Percentiles rank a stretch among this genome's conserved stretches.
phyloP scores from a whole-genome alignment of 2,329 filamentous ascomycete genomes.

The Venturia oleaginea region DNA sequence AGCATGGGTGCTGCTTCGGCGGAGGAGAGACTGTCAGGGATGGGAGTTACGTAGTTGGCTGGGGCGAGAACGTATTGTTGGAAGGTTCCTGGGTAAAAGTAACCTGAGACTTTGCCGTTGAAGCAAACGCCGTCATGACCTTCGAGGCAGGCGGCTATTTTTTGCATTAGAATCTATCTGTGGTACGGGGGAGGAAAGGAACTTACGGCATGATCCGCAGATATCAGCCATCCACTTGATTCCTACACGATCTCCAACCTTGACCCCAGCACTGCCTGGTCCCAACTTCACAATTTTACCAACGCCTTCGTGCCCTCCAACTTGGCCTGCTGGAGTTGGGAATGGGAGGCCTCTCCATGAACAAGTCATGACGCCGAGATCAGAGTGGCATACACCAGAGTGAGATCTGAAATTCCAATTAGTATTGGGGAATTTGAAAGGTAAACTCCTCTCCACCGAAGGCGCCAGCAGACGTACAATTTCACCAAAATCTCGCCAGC shows the following conservation, averaged over 20 bases:
- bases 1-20: slow-evolving; percentile 57
- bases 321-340: slow-evolving; percentile 51
- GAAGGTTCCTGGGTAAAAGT: slow-evolving; percentile 63
- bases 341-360: slow-evolving; percentile 47
- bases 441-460: background rate
- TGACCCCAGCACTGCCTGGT: slow-evolving; percentile 47
- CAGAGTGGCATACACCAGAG: slow-evolving; percentile 57
- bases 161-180: background rate
- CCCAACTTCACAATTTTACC: slow-evolving; percentile 58
- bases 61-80: slow-evolving; percentile 58
- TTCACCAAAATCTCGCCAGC: slow-evolving; percentile 54
- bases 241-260: slow-evolving; percentile 59
- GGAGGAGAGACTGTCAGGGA: slow-evolving; percentile 51
- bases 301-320: slow-evolving; percentile 63
- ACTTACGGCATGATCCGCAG: slow-evolving; percentile 44
- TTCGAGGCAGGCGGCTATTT: slow-evolving; percentile 40
- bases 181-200: background rate
- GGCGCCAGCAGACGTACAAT: slow-evolving; percentile 34
- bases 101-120: slow-evolving; percentile 49
- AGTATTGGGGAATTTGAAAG: background rate
- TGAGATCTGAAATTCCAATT: slow-evolving; percentile 38
- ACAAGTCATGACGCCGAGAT: slow-evolving; percentile 46
- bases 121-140: slow-evolving; percentile 48
- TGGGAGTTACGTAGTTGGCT: slow-evolving; percentile 60
- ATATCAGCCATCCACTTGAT: slow-evolving; percentile 58